Percentiles rank a stretch among this genome's conserved stretches.
These are phyloP conservation scores for Mycena haematopus DNA, from an alignment of 768 basidiomycete genomes.

Conservation along the genomic window DNA sequence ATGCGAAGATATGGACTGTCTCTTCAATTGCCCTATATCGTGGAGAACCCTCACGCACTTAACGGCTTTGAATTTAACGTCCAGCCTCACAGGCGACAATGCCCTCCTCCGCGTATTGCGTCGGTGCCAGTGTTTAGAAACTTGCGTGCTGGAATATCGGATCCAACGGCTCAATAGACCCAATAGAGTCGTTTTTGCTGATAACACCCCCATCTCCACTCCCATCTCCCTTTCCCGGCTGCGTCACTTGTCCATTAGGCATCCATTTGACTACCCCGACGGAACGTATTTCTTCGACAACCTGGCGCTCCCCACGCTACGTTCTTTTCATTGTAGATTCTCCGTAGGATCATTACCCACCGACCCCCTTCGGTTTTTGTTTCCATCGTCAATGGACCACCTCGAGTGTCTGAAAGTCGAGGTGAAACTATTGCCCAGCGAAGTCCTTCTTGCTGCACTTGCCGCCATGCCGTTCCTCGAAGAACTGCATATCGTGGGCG, in stretches of 20 bases:
- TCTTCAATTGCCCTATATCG: not conserved
- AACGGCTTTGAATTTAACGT: not conserved
- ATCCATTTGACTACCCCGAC: not conserved
- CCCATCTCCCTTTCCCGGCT: not conserved
- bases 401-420: not conserved
- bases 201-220: too few relatives aligned
- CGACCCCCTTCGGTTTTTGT: not conserved
- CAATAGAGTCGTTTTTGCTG: too few relatives aligned
- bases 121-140: not conserved
- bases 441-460: not conserved
- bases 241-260: not conserved
- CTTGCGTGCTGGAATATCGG: not conserved
- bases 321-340: not conserved
- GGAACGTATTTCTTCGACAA: not conserved
- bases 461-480: not conserved
- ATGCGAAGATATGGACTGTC: not conserved
- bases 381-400: not conserved
- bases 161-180: not conserved
- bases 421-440: not conserved
- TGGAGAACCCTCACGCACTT: not conserved
- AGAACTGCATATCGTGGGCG: not conserved
- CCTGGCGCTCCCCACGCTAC: not conserved
- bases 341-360: not conserved
- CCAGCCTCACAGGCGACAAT: not conserved
- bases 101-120: not conserved